phyloP scores from a whole-genome alignment of 768 basidiomycete species.

The Macrocybe gigantea region DNA sequence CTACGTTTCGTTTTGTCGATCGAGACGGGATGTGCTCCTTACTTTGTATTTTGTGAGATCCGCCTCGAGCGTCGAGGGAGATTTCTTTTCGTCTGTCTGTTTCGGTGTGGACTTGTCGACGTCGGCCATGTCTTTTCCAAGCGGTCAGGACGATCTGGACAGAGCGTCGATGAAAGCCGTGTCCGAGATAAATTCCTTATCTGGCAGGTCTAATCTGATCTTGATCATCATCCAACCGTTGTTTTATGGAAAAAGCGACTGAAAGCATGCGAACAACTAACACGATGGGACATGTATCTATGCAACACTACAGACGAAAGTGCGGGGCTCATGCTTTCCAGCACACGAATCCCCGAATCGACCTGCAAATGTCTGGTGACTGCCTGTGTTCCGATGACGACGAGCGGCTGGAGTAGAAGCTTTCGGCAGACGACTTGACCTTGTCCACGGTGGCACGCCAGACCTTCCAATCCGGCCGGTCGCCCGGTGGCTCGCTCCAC shows the following conservation, averaged over 20 bases:
- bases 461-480: conserved; percentile 43
- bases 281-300: background rate
- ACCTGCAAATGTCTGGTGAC: conserved; percentile 32
- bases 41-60: conserved; percentile 91
- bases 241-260: conserved; percentile 5
- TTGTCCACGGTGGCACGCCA: conserved; percentile 43
- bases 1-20: background rate
- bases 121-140: background rate
- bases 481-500: conserved; percentile 48
- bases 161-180: background rate
- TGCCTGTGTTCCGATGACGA: background rate
- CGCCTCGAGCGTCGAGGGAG: conserved; percentile 52
- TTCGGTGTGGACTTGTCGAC: conserved; percentile 19
- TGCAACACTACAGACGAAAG: background rate
- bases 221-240: background rate
- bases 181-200: conserved; percentile 3
- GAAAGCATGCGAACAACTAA: background rate
- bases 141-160: background rate
- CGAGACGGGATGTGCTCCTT: conserved; percentile 6
- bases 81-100: conserved; percentile 41
- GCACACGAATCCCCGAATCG: conserved; percentile 52
- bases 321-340: conserved; percentile 29
- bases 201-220: conserved; percentile 1
- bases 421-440: conserved; percentile 12
- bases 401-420: background rate